A percentile compares a stretch with the other conserved stretches of the same genome.
phyloP scores from a whole-genome alignment of 345 rosid genomes.

The Corchorus olitorius region DNA sequence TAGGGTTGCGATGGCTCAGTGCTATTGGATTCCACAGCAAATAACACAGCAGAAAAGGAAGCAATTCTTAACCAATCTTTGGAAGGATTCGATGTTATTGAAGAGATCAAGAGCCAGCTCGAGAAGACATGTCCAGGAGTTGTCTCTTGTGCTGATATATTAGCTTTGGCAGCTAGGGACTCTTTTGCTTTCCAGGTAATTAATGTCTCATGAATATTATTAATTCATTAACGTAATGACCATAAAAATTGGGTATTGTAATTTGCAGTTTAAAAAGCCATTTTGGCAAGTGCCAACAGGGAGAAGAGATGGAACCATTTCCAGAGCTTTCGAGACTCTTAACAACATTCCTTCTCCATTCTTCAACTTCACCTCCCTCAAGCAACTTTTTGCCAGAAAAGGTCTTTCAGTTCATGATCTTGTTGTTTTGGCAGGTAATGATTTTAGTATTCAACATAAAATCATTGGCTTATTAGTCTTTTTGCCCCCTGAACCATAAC shows the following conservation, averaged over 20 bases:
- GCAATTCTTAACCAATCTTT: conserved; percentile 52
- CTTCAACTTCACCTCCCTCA: conserved; percentile 47
- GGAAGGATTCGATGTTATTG: conserved; percentile 52
- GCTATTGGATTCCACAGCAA: conserved; percentile 19
- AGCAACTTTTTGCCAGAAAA: conserved; percentile 30
- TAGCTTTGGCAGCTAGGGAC: conserved; percentile 57
- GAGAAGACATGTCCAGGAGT: conserved; percentile 58
- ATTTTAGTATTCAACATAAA: not conserved
- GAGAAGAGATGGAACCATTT: conserved; percentile 57
- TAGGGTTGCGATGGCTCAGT: conserved; percentile 58
- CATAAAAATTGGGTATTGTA: not conserved
- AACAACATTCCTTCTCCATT: conserved; percentile 50
- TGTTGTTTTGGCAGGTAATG: conserved; percentile 54
- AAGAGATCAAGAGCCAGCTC: conserved; percentile 53
- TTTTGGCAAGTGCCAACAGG: conserved; percentile 57
- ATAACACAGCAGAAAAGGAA: conserved; percentile 49
- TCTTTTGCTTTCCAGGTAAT: conserved; percentile 40
- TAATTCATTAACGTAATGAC: not conserved
- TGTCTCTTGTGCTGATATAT: conserved; percentile 65
- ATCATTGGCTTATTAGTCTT: no score
- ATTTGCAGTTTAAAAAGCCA: not conserved
- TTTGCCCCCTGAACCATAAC: no score
- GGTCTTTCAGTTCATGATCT: conserved; percentile 48
- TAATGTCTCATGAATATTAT: not conserved
- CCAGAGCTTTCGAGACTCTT: conserved; percentile 42